Base-by-base conservation (phyloP, 495 filamentous ascomycete species). In the Xeromyces bisporus region DNA sequence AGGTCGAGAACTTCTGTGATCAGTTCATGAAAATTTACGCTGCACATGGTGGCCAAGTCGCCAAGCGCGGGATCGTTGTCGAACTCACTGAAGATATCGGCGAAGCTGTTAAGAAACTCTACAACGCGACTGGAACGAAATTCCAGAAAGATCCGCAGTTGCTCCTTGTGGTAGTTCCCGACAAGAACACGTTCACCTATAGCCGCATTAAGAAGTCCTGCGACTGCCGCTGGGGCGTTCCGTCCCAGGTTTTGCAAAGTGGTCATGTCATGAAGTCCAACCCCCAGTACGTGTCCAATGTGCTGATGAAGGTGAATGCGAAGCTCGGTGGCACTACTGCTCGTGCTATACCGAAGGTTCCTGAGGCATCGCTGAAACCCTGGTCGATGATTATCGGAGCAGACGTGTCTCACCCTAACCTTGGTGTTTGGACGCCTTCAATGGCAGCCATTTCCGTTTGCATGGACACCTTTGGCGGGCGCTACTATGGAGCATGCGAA, bases 221-320 rank as follows among this genome's bases (percentile, higher is more conserved):
- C 38, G 87, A 97, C 35, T 83, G 76, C 46, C 73, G 77, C n/a
- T 80, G 62, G 36, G 83, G 77, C 11, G 57, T 83, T 32, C 61
- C 77, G 7, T 78, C 82, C 5, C 87, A 96, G 48, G 64, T 65
- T 14, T 35, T 93, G 5, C 75, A 78, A 40, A 50, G 56, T 8
- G 42, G 38, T 0, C 73, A 85, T 33, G 78, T 82, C 8, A 36
- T 44, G 3, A 75, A 71, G 39, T 58, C 55, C 14, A 58, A 73
- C 10, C 56, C 58, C 1, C 86, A 96, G 50, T 93, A 93, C 52
- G 66, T 72, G 36, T 86, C 79, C 2, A 94, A 94, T 43, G 78
- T 93, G 15, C 60, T 68, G 29, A 84, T 94, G 80, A 97, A 97
- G 53, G 66, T 97, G 34, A 94, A 96, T 43, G 77, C 80, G 10